Evolutionary conservation across 2,329 filamentous ascomycete genomes (phyloP).

Genomic region (Arthrinium phaeospermum): DNA sequence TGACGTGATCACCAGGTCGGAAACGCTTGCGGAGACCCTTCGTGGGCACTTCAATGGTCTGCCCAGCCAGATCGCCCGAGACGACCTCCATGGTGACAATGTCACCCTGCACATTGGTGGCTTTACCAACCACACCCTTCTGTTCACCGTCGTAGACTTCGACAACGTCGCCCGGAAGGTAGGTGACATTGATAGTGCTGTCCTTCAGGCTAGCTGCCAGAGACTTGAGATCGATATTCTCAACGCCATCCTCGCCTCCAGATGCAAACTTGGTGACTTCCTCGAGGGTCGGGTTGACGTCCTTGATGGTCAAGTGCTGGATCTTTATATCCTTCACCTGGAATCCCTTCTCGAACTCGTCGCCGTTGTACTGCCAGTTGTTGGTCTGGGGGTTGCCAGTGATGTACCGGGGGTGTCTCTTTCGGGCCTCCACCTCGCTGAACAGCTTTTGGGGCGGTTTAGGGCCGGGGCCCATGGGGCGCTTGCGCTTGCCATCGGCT

Average conservation of each 20-base stretch:
- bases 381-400: slow-evolving; percentile 76
- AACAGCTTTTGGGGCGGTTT: slow-evolving; percentile 89
- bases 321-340: slow-evolving; percentile 93
- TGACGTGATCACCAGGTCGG: slow-evolving; percentile 93
- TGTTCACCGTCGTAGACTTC: slow-evolving; percentile 97
- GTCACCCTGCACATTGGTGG: slow-evolving; percentile 84
- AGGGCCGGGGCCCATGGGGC: slow-evolving; percentile 62
- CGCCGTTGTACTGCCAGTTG: slow-evolving; percentile 83
- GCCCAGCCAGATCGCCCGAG: slow-evolving; percentile 80
- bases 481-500: slow-evolving; percentile 79
- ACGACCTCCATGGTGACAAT: slow-evolving; percentile 89
- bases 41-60: slow-evolving; percentile 89
- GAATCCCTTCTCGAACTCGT: slow-evolving; percentile 92
- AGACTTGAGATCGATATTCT: slow-evolving; percentile 90
- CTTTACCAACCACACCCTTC: slow-evolving; percentile 85
- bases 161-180: slow-evolving; percentile 92
- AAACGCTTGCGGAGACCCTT: slow-evolving; percentile 94
- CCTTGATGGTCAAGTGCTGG: slow-evolving; percentile 81
- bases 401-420: slow-evolving; percentile 73
- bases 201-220: slow-evolving; percentile 90
- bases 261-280: slow-evolving; percentile 95
- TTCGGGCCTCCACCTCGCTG: slow-evolving; percentile 90
- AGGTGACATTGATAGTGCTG: slow-evolving; percentile 79
- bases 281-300: slow-evolving; percentile 91
- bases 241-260: slow-evolving; percentile 87